Base-by-base conservation (phyloP, 2,329 filamentous ascomycete genomes). In the Epicoccum nigrum region DNA sequence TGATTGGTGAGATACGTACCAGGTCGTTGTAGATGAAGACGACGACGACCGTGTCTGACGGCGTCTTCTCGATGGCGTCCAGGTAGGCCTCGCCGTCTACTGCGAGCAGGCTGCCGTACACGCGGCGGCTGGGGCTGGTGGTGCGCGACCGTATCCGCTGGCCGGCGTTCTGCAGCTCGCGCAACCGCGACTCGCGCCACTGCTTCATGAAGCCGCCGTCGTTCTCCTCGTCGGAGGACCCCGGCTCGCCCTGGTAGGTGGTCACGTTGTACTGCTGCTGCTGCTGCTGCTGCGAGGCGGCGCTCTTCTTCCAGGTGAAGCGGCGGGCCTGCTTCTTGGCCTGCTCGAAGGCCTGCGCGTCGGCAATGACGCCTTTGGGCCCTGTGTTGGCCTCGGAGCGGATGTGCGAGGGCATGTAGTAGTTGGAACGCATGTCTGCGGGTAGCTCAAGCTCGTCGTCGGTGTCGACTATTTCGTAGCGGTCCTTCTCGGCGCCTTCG, bases 11-110 rank as follows among this genome's bases (percentile, higher is more conserved):
- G 6, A 4, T 42, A 76, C 85, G 71, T 83, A 96, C 92, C 79
- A 89, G 83, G 55, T 89, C 83, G 68, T 97, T 92, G 73, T 92
- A 94, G 59, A 99, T 92, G 76, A 93, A 95, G 21, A 99, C 94
- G 2, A 97, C 88, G 2, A 97, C 92, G 3, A 89, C 83, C 0
- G 90, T 93, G 38, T 93, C 89, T 39, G 86, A 76, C 31, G 86
- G 81, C 4, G 93, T 90, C 75, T 91, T 94, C 77, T 99, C 94
- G 62, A 97, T 91, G 47, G 93, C 92, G 73, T 97, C 92, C n/a
- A 99, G 82, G 67, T 96, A 99, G 15, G 92, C 94, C 58, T 88
- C 79, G 7, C 91, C 93, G 77, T 97, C 92, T 1, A 97, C 94
- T 52, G 85, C 83, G 55, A 92, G 88, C 56, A 97, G 78, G 11